These are phyloP conservation scores for Evernia prunastri DNA, from an alignment of 495 filamentous ascomycete genomes.

Conservation along the genomic window DNA sequence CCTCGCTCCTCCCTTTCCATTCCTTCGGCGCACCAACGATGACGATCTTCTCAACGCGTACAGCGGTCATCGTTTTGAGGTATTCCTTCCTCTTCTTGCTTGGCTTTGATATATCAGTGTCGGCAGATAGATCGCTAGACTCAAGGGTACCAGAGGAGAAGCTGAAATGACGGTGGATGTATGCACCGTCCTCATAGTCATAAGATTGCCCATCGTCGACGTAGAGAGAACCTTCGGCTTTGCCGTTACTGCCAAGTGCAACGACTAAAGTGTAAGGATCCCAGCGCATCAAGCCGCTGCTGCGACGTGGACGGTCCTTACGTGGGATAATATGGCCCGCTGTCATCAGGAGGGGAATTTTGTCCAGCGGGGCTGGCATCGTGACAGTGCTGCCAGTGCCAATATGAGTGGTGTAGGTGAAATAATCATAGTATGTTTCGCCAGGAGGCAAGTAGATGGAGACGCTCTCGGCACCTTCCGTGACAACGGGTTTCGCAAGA, in stretches of 20 bases:
- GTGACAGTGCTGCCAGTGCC: constrained; percentile 61
- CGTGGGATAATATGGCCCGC: constrained; percentile 88
- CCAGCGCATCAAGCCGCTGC: constrained; percentile 80
- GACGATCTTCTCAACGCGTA: constrained; percentile 75
- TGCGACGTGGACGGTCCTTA: constrained; percentile 78
- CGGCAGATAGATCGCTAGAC: constrained; percentile 46
- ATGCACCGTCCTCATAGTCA: constrained; percentile 76
- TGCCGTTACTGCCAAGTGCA: constrained; percentile 56
- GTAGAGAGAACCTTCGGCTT: constrained; percentile 78
- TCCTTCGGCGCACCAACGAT: constrained; percentile 67
- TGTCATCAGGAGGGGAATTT: constrained; percentile 82
- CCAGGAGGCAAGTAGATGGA: constrained; percentile 82
- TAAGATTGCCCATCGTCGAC: constrained; percentile 92
- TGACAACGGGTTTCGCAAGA: constrained; percentile 78
- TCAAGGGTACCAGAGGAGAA: constrained; percentile 42
- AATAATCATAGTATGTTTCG: constrained; percentile 91
- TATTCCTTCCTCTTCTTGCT: constrained; percentile 65
- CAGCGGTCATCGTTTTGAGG: constrained; percentile 65
- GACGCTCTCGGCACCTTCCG: constrained; percentile 61
- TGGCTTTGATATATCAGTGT: constrained; percentile 42
- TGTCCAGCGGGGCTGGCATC: constrained; percentile 70
- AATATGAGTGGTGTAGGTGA: constrained; percentile 67
- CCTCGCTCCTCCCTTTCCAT: constrained; percentile 64
- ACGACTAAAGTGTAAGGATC: constrained; percentile 92
- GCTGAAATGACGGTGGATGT: constrained; percentile 72